Evolutionary conservation across 1,284 basidiomycete genomes (phyloP).

Genomic region (Termitomyces sp.): DNA sequence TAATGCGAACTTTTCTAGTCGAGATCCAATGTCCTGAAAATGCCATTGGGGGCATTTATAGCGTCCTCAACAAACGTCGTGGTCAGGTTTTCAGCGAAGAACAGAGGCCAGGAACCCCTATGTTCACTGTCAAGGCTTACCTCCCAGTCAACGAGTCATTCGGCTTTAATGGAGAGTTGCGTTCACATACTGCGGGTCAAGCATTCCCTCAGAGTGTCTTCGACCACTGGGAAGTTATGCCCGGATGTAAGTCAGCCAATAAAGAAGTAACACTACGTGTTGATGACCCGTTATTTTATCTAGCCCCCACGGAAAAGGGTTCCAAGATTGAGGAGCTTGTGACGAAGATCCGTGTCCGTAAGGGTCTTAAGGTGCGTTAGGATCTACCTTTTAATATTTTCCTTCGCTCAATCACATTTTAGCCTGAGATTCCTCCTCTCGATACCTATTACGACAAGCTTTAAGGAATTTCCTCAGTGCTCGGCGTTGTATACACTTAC

Average conservation of each 20-base stretch:
- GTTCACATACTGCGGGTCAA: conserved; percentile 91
- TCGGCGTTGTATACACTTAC: conserved; percentile 1
- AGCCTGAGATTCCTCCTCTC: conserved; percentile 82
- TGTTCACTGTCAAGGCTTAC: conserved; percentile 99
- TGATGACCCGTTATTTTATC: conserved; percentile 19
- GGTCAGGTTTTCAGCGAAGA: conserved; percentile 98
- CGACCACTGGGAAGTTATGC: conserved; percentile 87
- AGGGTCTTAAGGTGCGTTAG: conserved; percentile 80
- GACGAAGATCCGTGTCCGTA: conserved; percentile 79
- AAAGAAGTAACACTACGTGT: conserved; percentile 12
- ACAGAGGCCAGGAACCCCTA: conserved; percentile 95
- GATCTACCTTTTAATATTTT: background rate
- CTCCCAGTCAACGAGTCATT: conserved; percentile 97
- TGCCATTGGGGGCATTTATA: conserved; percentile 98
- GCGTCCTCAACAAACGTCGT: conserved; percentile 93
- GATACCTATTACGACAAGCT: conserved; percentile 93
- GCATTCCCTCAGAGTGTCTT: conserved; percentile 98
- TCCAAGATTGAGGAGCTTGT: conserved; percentile 90
- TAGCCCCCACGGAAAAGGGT: conserved; percentile 78
- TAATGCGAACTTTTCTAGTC: conserved; percentile 33
- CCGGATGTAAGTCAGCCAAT: conserved; percentile 54
- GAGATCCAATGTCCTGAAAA: conserved; percentile 99
- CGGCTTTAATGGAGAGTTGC: conserved; percentile 97
- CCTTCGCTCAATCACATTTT: conserved; percentile 12
- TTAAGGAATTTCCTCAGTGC: conserved; percentile 25